These are phyloP conservation scores for Ligustrum vulgare DNA, from an alignment of 257 asterid species.

Conservation along the genomic window DNA sequence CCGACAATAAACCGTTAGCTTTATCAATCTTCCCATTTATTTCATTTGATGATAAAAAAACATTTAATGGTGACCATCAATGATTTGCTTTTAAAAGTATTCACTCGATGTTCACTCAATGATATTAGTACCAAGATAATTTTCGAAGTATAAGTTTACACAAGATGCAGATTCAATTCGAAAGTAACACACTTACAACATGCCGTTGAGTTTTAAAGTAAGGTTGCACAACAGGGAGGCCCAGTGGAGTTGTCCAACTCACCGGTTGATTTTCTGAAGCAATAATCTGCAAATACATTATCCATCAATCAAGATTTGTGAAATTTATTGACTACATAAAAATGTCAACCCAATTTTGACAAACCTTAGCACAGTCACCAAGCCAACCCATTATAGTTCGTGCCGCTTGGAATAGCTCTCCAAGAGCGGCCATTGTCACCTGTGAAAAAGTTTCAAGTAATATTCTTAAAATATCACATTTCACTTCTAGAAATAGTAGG, in stretches of 20 bases:
- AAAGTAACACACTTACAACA: slow-evolving; percentile 53
- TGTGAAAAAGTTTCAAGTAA: slow-evolving; percentile 22
- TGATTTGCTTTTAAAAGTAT: background rate
- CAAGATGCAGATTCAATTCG: background rate
- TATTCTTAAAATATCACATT: slow-evolving; percentile 4
- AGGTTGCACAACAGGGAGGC: slow-evolving; percentile 97
- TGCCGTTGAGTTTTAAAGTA: slow-evolving; percentile 78
- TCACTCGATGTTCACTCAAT: background rate
- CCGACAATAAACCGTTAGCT: background rate
- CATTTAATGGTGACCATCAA: background rate
- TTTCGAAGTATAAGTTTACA: background rate
- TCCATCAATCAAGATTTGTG: slow-evolving; percentile 19
- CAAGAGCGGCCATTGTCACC: slow-evolving; percentile 91
- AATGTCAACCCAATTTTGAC: slow-evolving; percentile 19
- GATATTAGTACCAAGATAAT: slow-evolving; percentile 11
- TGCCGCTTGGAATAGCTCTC: slow-evolving; percentile 90
- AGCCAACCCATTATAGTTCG: slow-evolving; percentile 97
- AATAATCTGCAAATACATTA: slow-evolving; percentile 55
- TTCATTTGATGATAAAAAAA: background rate
- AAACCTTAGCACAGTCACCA: slow-evolving; percentile 96
- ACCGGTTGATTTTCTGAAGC: slow-evolving; percentile 87
- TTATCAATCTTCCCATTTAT: background rate
- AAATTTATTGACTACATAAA: slow-evolving; percentile 10
- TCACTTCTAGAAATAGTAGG: background rate
- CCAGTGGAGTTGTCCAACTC: slow-evolving; percentile 93